Base-by-base conservation (phyloP, 139 green algal genomes). In the Auxenochlorella pyrenoidosa region DNA sequence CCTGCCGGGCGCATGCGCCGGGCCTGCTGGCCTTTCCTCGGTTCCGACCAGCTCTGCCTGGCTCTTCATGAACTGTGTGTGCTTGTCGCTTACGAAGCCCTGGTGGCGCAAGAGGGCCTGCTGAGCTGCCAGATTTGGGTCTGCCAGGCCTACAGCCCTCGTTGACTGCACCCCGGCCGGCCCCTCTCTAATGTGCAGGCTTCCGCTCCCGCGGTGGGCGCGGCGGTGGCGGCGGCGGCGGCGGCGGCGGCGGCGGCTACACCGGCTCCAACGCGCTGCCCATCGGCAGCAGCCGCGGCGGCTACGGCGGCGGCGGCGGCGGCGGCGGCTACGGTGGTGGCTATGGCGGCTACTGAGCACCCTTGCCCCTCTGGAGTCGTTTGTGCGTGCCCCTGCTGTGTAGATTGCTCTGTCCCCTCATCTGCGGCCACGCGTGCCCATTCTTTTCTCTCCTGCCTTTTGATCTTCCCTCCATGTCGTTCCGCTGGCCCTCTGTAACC, bases 141-240 rank as follows among this genome's bases (percentile, higher is more conserved):
- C 34, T 44, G 34, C 34, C 70, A 13, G 8, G 66, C 70, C 18
- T 0, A 15, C 70, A 13, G 70, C 40, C n/a, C 34, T 76, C 70
- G 18, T 8, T 15, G 4, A 6, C 15, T 47, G 15, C 24, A 12
- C 15, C 16, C 13, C 70, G 28, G 34, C 34, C 2, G 34, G 30
- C 70, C 30, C 34, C 30, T 6, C 34, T 24, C 70, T 6, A 34
- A 26, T 43, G 21, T 70, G 70, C 83, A 87, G 84, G 83, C 47
- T 91, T 87, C 87, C 75, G 90, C 41, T 63, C 40, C 1, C 80
- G 88, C 44, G 75, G 88, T 36, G 24, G 83, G 19, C 41, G 83
- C 82, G 72, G 89, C 51, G 85, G 89, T 43, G 72, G 87, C 59
- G 68, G 79, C 40, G 30, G 70, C 32, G 68, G 85, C 66, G 68